Evolutionary conservation across 2,329 filamentous ascomycete species (phyloP).

Genomic region (Mycocentrospora acerina): DNA sequence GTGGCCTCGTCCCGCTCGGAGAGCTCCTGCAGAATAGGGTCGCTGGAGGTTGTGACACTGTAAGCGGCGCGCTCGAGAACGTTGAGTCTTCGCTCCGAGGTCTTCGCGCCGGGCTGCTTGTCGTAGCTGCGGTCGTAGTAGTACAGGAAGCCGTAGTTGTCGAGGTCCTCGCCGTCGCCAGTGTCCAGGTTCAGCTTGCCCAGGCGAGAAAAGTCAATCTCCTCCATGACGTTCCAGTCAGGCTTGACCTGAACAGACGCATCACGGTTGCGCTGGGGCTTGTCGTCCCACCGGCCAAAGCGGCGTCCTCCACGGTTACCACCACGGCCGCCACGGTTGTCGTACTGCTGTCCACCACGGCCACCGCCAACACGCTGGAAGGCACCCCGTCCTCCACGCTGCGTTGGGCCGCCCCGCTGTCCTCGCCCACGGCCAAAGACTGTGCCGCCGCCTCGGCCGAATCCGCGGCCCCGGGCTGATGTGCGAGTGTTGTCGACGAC

Average conservation of each 20-base stretch:
- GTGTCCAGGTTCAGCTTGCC: conserved; percentile 94
- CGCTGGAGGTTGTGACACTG: conserved; percentile 95
- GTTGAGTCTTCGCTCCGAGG: conserved; percentile 81
- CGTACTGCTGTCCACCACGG: conserved; percentile 67
- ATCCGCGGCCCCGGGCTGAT: conserved; percentile 77
- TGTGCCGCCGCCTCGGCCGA: conserved; percentile 81
- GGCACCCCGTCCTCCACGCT: conserved; percentile 69
- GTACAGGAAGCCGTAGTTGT: conserved; percentile 95
- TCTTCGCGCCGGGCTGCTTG: conserved; percentile 83
- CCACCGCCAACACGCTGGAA: conserved; percentile 74
- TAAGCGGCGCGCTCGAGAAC: conserved; percentile 93
- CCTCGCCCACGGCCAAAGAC: conserved; percentile 78
- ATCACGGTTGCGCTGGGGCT: conserved; percentile 94
- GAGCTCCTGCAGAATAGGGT: conserved; percentile 95
- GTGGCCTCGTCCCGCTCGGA: conserved; percentile 94
- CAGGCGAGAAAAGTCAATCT: conserved; percentile 97
- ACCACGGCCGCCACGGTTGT: conserved; percentile 66
- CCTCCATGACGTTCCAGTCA: conserved; percentile 93
- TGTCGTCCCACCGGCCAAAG: conserved; percentile 99
- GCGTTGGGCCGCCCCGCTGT: conserved; percentile 74
- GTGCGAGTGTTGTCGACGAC: conserved; percentile 95
- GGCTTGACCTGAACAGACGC: conserved; percentile 94
- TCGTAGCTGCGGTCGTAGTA: conserved; percentile 97
- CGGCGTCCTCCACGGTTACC: conserved; percentile 76
- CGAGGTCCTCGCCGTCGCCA: conserved; percentile 91